A percentile compares a stretch with the other conserved stretches of the same genome.
Evolutionary conservation across 495 filamentous ascomycete species (phyloP).

Genomic region (Sporormia fimetaria): DNA sequence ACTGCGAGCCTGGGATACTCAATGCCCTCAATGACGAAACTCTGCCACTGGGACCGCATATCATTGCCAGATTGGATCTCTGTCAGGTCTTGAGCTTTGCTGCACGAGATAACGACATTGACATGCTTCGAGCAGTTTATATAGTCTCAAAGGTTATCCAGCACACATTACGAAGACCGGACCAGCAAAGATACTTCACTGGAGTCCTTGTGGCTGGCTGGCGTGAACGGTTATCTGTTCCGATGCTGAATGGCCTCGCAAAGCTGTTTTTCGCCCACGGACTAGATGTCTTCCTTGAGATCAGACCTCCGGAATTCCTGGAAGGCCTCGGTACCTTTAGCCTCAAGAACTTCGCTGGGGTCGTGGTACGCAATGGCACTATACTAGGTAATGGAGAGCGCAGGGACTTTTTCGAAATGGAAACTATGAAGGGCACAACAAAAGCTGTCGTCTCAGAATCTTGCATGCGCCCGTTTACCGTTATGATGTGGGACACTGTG

Average conservation of each 20-base stretch:
- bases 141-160: conserved; percentile 29
- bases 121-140: conserved; percentile 30
- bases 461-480: conserved; percentile 20
- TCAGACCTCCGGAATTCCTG: conserved; percentile 40
- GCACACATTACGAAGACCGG: conserved; percentile 9
- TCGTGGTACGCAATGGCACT: conserved; percentile 33
- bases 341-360: conserved; percentile 26
- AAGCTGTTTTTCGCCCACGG: conserved; percentile 33
- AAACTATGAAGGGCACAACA: conserved; percentile 30
- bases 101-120: conserved; percentile 27
- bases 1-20: conserved; percentile 34
- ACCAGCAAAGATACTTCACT: conserved; percentile 28
- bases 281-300: conserved; percentile 41
- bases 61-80: conserved; percentile 39
- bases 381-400: conserved; percentile 32
- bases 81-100: conserved; percentile 26
- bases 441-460: conserved; percentile 45
- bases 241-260: conserved; percentile 33
- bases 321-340: conserved; percentile 31
- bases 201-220: conserved; percentile 44
- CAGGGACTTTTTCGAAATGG: conserved; percentile 35
- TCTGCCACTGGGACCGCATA: conserved; percentile 22
- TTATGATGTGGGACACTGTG: conserved; percentile 44
- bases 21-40: conserved; percentile 30
- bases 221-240: conserved; percentile 32